Conservation (phyloP, 2,329 filamentous ascomycete genomes). For the Exophiala alcalophila region DNA sequence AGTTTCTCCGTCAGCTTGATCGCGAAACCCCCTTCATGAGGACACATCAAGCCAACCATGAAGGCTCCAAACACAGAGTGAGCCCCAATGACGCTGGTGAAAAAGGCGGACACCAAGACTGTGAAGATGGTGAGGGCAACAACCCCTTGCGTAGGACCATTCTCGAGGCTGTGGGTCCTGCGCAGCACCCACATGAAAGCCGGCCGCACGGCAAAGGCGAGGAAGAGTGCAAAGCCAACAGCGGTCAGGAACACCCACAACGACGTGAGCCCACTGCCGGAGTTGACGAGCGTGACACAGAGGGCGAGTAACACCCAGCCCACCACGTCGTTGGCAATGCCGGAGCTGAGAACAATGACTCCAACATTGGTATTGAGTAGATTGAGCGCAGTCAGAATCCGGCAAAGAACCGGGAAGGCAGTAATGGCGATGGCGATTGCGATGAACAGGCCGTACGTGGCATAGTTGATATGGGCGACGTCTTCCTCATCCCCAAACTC, state of each 20-base stretch:
- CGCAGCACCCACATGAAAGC: conserved; percentile 70
- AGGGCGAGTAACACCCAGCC: conserved; percentile 91
- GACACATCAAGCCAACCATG: conserved; percentile 82
- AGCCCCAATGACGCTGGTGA: conserved; percentile 85
- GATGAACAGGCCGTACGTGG: conserved; percentile 72
- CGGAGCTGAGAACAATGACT: conserved; percentile 82
- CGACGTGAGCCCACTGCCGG: conserved; percentile 74
- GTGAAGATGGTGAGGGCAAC: conserved; percentile 79
- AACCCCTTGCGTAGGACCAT: conserved; percentile 81
- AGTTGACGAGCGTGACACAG: conserved; percentile 90
- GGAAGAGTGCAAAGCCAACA: conserved; percentile 71
- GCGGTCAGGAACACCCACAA: conserved; percentile 78
- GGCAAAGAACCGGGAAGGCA: conserved; percentile 84
- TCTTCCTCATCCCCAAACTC: conserved; percentile 62
- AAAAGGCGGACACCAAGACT: conserved; percentile 75
- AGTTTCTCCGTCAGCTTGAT: conserved; percentile 90
- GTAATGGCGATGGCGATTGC: conserved; percentile 93
- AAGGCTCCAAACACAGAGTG: conserved; percentile 95
- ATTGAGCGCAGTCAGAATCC: conserved; percentile 88
- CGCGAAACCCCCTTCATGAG: conserved; percentile 62
- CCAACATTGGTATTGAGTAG: conserved; percentile 79
- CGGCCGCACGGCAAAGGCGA: conserved; percentile 70
- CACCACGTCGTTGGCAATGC: conserved; percentile 87
- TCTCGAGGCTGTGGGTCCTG: conserved; percentile 72
- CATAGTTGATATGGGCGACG: conserved; percentile 58